phyloP scores from a whole-genome alignment of 805 yeast species.

The Metschnikowia lunata region DNA sequence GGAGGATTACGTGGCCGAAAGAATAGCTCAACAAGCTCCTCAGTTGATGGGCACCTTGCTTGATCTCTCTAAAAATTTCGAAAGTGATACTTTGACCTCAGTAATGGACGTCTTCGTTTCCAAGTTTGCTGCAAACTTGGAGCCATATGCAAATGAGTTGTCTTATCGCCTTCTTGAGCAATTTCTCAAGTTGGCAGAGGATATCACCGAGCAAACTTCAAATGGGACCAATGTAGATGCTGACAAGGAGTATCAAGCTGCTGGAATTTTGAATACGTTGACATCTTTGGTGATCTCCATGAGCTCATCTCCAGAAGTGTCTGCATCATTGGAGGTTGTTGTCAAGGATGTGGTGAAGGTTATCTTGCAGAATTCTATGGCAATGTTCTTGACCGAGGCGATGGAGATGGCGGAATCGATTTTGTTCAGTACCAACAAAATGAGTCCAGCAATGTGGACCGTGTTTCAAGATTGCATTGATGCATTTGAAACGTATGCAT shows the following conservation, averaged over 20 bases:
- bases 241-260: conserved; percentile 43
- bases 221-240: conserved; percentile 13
- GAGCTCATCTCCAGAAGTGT: conserved; percentile 38
- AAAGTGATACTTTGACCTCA: conserved; percentile 40
- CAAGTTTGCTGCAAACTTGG: conserved; percentile 39
- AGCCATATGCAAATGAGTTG: conserved; percentile 51
- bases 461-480: conserved; percentile 45
- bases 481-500: conserved; percentile 55
- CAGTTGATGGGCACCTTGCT: conserved; percentile 42
- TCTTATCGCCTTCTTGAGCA: conserved; percentile 64
- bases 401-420: conserved; percentile 49
- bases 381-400: conserved; percentile 34
- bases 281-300: conserved; percentile 41
- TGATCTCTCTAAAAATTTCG: conserved; percentile 42
- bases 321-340: conserved; percentile 30
- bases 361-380: conserved; percentile 38
- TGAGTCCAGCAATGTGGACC: conserved; percentile 52
- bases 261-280: conserved; percentile 39
- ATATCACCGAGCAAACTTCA: conserved; percentile 34
- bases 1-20: conserved; percentile 38
- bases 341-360: conserved; percentile 30
- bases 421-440: conserved; percentile 48
- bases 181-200: conserved; percentile 65
- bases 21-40: conserved; percentile 40
- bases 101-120: conserved; percentile 45